Evolutionary conservation across 2,329 filamentous ascomycete genomes (phyloP).

Genomic region (Calonectria pteridis): DNA sequence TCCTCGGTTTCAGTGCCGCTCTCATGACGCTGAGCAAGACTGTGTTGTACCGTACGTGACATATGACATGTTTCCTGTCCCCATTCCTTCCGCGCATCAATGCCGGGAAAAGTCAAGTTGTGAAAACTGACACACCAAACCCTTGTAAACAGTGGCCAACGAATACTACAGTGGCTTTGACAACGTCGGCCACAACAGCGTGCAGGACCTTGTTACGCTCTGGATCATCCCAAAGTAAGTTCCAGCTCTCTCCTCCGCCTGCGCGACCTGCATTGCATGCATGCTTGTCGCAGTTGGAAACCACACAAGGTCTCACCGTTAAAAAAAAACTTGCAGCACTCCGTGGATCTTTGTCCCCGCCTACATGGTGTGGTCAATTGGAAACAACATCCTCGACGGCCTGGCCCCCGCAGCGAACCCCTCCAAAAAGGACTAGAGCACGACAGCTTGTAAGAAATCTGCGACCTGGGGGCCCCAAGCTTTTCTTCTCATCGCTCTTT

Average conservation of each 20-base stretch:
- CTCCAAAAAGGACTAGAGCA: constrained; percentile 52
- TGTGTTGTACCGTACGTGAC: constrained; percentile 68
- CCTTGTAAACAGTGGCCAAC: constrained; percentile 60
- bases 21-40: constrained; percentile 75
- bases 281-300: neutral
- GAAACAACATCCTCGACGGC: constrained; percentile 61
- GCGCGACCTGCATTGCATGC: neutral
- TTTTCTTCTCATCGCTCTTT: neutral
- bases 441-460: constrained; percentile 12
- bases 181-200: constrained; percentile 69
- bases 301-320: neutral
- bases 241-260: constrained; percentile 38
- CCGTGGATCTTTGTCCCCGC: constrained; percentile 66
- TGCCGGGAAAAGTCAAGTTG: neutral
- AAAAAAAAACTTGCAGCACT: constrained; percentile 54
- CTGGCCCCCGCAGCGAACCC: constrained; percentile 54
- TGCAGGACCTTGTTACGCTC: constrained; percentile 58
- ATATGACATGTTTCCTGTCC: neutral
- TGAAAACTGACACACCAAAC: neutral
- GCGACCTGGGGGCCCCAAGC: neutral
- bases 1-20: constrained; percentile 65
- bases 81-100: neutral
- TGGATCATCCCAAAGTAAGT: constrained; percentile 72
- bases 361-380: constrained; percentile 64
- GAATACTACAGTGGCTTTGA: constrained; percentile 68